Evolutionary conservation across 2,329 filamentous ascomycete species (phyloP), one percentile per base, ranked within the genome.

Genomic region (Sporothrix brasiliensis): DNA sequence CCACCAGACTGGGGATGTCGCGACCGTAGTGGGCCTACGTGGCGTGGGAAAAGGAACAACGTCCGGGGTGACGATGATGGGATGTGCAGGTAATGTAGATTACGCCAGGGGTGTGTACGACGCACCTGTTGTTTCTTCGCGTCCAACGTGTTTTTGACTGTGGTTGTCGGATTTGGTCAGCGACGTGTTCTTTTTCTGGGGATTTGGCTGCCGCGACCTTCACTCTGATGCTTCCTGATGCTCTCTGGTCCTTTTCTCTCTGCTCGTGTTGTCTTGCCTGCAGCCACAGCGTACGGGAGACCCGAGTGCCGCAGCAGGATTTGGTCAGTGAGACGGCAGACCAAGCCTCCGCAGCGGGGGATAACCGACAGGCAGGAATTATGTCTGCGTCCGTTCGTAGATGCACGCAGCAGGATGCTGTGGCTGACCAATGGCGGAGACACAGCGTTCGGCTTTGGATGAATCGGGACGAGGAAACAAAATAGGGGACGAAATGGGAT

Each of bases 11-110:
- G 61, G 66, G 53, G 67, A 68, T 34, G 53, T 60, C 39, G 47
- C 39, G 53, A 49, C 41, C 39, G 53, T 27, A 21, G 39, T 11
- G 54, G 53, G 67, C 52, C 67, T 54, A 60, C 52, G 67, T 27
- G 44, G 44, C n/a, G 63, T 61, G 54, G 53, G 39, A 61, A 54
- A 54, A 69, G 66, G 34, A 56, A 41, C 30, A 53, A 11, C 49
- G 63, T 56, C 52, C 52, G 66, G 66, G 66, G 52, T 65, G 44
- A 66, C n/a, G 61, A 41, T 11, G 56, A 61, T 61, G 56, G 67
- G 67, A 61, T 68, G 53, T 34, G 34, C 34, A 34, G 21, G 24
- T 13, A 49, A 21, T 41, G 47, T 34, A 34, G 34, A 34, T 34
- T 34, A 24, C 52, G 2, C 39, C 41, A 58, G 66, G 34, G 54